Conservation (phyloP, 441 rosid genomes). For the Populus hybrid region DNA sequence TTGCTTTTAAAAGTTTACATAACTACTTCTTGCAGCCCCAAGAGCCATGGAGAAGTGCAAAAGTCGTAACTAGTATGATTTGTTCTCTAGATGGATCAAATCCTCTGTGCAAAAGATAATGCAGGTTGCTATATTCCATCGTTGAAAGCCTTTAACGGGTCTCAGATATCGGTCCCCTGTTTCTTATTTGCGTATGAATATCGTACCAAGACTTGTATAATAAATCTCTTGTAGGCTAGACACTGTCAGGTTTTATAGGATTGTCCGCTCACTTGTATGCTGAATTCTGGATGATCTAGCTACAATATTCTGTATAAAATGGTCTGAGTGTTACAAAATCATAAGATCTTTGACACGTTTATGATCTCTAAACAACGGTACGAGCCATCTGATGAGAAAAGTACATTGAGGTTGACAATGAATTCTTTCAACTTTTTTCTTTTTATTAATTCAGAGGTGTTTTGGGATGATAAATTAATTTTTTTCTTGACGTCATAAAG, state of each 20-base stretch:
- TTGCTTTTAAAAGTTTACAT: neutral
- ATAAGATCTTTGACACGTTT: no score
- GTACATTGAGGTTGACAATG: no score
- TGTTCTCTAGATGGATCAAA: neutral
- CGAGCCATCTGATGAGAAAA: no score
- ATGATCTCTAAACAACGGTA: no score
- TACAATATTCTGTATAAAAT: constrained; percentile 17
- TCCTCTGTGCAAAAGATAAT: neutral
- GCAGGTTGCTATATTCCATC: neutral
- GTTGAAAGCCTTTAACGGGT: constrained; percentile 7
- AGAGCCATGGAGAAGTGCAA: constrained; percentile 73
- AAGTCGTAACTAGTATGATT: constrained; percentile 33
- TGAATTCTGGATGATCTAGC: constrained; percentile 17
- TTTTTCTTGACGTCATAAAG: no score
- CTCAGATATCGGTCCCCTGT: constrained; percentile 4
- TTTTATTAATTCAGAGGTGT: no score
- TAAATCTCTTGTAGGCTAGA: constrained; percentile 11
- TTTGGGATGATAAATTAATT: no score
- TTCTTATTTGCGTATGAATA: constrained; percentile 4
- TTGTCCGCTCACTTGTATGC: constrained; percentile 20
- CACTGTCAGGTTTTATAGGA: constrained; percentile 16
- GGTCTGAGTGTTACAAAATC: constrained; percentile 5
- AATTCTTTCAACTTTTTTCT: no score
- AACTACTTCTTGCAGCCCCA: constrained; percentile 52
- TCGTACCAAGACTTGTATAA: constrained; percentile 19